Evolutionary conservation across 148 eudicot species (phyloP), one percentile per base, ranked within the genome.

Genomic region (Drosera capensis): DNA sequence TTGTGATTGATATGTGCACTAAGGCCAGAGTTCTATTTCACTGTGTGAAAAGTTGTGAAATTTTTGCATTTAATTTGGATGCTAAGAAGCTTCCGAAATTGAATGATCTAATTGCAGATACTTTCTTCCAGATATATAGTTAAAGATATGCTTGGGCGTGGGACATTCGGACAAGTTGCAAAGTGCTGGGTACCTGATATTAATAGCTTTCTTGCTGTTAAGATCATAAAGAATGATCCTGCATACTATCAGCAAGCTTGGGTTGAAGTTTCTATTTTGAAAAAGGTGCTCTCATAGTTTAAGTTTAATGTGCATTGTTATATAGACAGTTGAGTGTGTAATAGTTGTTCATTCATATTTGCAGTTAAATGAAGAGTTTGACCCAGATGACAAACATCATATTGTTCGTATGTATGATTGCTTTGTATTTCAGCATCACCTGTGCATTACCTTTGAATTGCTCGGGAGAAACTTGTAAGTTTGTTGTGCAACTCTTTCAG

Each of bases 151-250:
- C 95, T 90, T 67, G 97, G 97, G 22, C 97, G 84, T 38, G 97
- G 97, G 51, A 90, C 97, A 41, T 90, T 90, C 71, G 97, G 97
- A 46, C 97, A 84, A 77, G 97, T 90, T 49, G 97, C 95, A n/a
- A 90, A 84, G 72, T 90, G 97, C 49, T 90, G 75, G 97, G 80
- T 75, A 58, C 60, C 84, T 23, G 95, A 90, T 55, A 71, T 76
- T 46, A 76, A 66, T 46, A 73, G 78, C 61, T 90, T 75, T 64
- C 72, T 84, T 48, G 97, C 97, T 48, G 78, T 90, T 24, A 90
- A 90, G 64, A 70, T 90, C 54, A 90, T 90, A 5, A 90, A 90
- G 62, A 90, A 90, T 57, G 86, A 80, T 71, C 87, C 97, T 60
- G 95, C 97, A 31, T 88, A 80, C 71, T 83, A 78, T 70, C 97